Evolutionary conservation across 345 rosid species (phyloP).

Genomic region (Aquilaria sinensis): DNA sequence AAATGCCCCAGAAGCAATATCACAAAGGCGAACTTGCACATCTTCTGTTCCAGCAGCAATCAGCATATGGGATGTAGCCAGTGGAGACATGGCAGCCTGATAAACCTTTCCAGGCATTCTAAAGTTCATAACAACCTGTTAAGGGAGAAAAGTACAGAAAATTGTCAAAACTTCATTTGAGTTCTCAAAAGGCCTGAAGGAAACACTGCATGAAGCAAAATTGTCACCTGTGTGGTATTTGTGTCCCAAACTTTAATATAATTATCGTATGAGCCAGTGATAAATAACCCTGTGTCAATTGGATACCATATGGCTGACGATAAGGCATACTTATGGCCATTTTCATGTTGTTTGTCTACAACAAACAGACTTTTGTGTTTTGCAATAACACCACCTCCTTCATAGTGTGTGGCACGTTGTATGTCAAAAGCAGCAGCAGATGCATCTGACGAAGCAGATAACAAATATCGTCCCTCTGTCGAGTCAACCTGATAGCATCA

Average conservation of each 20-base stretch:
- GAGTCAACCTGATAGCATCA: constrained; percentile 73
- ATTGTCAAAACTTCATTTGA: background rate
- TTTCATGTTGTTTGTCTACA: constrained; percentile 71
- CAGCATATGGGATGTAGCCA: constrained; percentile 83
- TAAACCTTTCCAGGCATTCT: constrained; percentile 97
- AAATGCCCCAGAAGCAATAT: constrained; percentile 87
- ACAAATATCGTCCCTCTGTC: constrained; percentile 80
- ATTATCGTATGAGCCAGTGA: constrained; percentile 85
- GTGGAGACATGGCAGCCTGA: constrained; percentile 80
- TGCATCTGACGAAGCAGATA: constrained; percentile 84
- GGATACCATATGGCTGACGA: constrained; percentile 96
- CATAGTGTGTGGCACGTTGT: constrained; percentile 53
- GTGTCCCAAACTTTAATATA: constrained; percentile 85
- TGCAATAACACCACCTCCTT: constrained; percentile 39
- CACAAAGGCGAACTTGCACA: constrained; percentile 96
- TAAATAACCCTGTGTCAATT: constrained; percentile 84
- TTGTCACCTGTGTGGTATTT: constrained; percentile 49
- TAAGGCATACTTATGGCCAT: constrained; percentile 69
- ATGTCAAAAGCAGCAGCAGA: constrained; percentile 78
- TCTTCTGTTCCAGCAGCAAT: constrained; percentile 96
- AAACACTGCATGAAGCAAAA: background rate
- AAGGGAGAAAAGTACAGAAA: constrained; percentile 1
- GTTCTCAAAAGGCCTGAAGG: no score
- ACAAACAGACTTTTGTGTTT: constrained; percentile 65
- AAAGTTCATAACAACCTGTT: constrained; percentile 71